Evolutionary conservation across 495 filamentous ascomycete genomes (phyloP).

Genomic region (Rostrohypoxylon terebratum): DNA sequence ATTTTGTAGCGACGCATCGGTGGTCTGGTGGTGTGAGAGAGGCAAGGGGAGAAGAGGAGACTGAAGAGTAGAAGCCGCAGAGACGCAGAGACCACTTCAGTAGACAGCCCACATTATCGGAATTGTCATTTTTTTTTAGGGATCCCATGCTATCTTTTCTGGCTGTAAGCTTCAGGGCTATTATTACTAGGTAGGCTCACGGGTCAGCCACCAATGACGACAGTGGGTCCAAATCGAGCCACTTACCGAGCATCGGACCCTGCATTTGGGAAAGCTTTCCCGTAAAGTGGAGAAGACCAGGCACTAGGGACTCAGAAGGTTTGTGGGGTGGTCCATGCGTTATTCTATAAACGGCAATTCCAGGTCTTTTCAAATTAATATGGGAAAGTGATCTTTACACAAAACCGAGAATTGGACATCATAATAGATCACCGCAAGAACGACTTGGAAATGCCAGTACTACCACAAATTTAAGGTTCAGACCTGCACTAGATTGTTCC

Average conservation of each 20-base stretch:
- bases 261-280: conserved; percentile 44
- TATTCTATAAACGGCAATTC: conserved; percentile 25
- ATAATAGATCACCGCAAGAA: background rate
- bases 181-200: too few species aligned
- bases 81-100: conserved; percentile 39
- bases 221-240: conserved; percentile 44
- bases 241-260: conserved; percentile 51
- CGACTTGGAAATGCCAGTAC: background rate
- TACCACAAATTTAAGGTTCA: background rate
- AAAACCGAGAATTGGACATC: background rate
- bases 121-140: conserved; percentile 36
- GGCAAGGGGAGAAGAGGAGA: conserved; percentile 1
- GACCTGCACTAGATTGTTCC: too few species aligned
- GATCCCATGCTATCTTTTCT: conserved; percentile 41
- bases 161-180: background rate
- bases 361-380: conserved; percentile 5
- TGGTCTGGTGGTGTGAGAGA: conserved; percentile 36
- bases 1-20: conserved; percentile 31
- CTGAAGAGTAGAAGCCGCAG: conserved; percentile 15
- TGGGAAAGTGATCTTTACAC: background rate
- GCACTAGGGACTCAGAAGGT: background rate
- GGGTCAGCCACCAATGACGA: conserved; percentile 48
- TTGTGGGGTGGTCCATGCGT: conserved; percentile 41
- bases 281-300: conserved; percentile 34
- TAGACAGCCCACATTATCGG: conserved; percentile 41